phyloP scores from a whole-genome alignment of 2,329 filamentous ascomycete genomes.

The Claviceps capensis region DNA sequence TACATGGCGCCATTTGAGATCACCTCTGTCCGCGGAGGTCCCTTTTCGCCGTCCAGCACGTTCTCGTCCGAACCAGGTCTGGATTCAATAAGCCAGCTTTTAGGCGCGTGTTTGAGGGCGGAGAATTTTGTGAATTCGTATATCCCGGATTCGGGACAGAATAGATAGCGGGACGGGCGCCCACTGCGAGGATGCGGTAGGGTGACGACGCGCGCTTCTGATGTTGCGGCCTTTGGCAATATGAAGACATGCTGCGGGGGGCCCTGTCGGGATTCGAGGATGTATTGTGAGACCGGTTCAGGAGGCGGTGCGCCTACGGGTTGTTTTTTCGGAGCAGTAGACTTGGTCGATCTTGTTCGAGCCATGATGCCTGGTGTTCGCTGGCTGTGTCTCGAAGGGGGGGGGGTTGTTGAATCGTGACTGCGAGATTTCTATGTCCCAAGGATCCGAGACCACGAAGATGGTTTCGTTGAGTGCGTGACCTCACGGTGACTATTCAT shows the following conservation, averaged over 20 bases:
- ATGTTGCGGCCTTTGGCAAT: conserved; percentile 39
- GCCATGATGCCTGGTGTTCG: conserved; percentile 25
- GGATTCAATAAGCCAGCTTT: conserved; percentile 47
- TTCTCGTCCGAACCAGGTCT: conserved; percentile 9
- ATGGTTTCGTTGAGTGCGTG: neutral
- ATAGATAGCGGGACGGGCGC: conserved; percentile 44
- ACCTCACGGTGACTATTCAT: neutral
- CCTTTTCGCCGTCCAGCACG: conserved; percentile 7
- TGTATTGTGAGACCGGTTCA: conserved; percentile 22
- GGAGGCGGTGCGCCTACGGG: conserved; percentile 15
- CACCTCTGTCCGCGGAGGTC: conserved; percentile 21
- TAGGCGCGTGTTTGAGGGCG: conserved; percentile 36
- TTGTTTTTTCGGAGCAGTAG: conserved; percentile 9
- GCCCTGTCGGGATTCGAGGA: conserved; percentile 23
- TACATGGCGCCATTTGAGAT: conserved; percentile 61
- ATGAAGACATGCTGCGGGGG: conserved; percentile 45
- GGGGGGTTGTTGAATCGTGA: neutral
- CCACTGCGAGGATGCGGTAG: conserved; percentile 45
- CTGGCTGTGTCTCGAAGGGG: neutral
- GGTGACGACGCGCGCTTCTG: conserved; percentile 43
- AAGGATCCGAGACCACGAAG: neutral
- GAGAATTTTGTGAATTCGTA: conserved; percentile 51
- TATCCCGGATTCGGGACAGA: conserved; percentile 47
- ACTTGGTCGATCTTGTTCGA: conserved; percentile 32
- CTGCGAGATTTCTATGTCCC: neutral